Percentiles rank a stretch among this genome's conserved stretches.
phyloP scores from a whole-genome alignment of 106 monocot genomes.

The Dioscorea dumetorum region DNA sequence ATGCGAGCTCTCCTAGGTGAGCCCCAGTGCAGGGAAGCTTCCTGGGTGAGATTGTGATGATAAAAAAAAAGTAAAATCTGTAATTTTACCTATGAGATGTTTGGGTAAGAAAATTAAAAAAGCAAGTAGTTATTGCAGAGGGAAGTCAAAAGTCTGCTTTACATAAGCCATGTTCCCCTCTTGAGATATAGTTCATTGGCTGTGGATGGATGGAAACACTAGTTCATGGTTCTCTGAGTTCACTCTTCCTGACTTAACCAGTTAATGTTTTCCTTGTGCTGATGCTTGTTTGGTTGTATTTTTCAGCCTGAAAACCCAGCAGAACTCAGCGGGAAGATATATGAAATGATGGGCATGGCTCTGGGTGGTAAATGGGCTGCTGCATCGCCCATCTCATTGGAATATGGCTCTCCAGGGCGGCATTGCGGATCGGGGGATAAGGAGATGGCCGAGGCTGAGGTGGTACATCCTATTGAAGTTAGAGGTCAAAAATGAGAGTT shows the following conservation, averaged over 20 bases:
- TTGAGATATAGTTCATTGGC: too few species aligned
- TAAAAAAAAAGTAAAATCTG: too few species aligned
- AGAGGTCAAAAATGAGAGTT: conserved; percentile 41
- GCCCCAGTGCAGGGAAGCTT: too few species aligned
- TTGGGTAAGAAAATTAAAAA: too few species aligned
- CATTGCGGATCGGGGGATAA: conserved; percentile 10
- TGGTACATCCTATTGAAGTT: conserved; percentile 46
- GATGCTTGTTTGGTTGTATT: not conserved
- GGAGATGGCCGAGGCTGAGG: conserved; percentile 58
- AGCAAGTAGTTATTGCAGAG: too few species aligned
- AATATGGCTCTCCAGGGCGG: conserved; percentile 2
- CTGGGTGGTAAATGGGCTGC: conserved; percentile 52
- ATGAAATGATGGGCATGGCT: conserved; percentile 88
- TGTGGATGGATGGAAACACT: too few species aligned
- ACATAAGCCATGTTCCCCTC: too few species aligned
- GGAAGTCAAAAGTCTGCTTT: too few species aligned
- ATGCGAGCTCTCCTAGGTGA: too few species aligned
- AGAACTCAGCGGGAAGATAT: conserved; percentile 82
- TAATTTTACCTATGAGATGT: too few species aligned
- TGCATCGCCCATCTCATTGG: conserved; percentile 2
- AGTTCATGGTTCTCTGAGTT: too few species aligned
- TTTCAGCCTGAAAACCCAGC: conserved; percentile 88
- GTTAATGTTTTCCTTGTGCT: not conserved
- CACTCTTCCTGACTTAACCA: not conserved
- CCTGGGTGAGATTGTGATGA: too few species aligned